Evolutionary conservation across 176 grass and related monocot species (phyloP).

Genomic region (Thinopyrum elongatum): DNA sequence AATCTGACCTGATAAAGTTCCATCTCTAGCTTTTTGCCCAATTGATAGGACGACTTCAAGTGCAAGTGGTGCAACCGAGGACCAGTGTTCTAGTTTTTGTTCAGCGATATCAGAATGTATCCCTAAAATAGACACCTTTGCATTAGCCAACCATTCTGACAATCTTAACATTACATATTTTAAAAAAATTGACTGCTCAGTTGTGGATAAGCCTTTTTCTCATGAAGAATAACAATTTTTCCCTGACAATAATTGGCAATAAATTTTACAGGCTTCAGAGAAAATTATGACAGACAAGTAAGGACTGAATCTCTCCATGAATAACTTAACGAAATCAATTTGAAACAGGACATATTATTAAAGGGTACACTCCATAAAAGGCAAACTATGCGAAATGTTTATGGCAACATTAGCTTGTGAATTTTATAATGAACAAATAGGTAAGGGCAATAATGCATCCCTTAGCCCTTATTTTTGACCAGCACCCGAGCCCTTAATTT

Average conservation of each 20-base stretch:
- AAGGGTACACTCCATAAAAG: not conserved
- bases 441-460: not conserved
- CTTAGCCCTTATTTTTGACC: not conserved
- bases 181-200: not conserved
- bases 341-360: not conserved
- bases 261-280: not conserved
- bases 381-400: slow-evolving; percentile 8
- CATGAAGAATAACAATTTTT: slow-evolving; percentile 6
- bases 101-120: slow-evolving; percentile 93
- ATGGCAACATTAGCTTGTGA: not conserved
- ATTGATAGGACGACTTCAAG: slow-evolving; percentile 83
- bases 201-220: not conserved
- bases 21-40: slow-evolving; percentile 86
- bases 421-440: not conserved
- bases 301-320: not conserved
- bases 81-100: slow-evolving; percentile 87
- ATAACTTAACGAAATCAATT: slow-evolving; percentile 10
- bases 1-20: slow-evolving; percentile 66
- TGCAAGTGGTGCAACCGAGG: slow-evolving; percentile 64
- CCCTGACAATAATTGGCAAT: not conserved
- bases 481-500: not conserved
- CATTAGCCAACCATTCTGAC: slow-evolving; percentile 23
- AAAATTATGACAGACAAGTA: not conserved
- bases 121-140: slow-evolving; percentile 32
- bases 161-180: slow-evolving; percentile 9